A percentile compares a stretch with the other conserved stretches of the same genome.
These are phyloP conservation scores for Crepidotus variabilis DNA, from an alignment of 768 basidiomycete genomes.

Conservation along the genomic window DNA sequence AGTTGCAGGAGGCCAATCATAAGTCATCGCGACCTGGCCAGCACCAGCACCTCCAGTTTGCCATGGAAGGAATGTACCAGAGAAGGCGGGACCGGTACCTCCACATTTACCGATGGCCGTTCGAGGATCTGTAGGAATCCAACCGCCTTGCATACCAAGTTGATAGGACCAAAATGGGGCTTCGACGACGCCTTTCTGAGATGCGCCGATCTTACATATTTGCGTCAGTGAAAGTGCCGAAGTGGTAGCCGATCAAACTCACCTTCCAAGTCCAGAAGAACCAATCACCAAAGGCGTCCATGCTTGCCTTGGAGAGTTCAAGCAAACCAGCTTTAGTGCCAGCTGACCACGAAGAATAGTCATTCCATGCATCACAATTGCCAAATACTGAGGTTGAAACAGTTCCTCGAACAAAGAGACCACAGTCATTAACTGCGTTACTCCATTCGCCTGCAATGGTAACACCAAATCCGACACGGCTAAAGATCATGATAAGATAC, in stretches of 20 bases:
- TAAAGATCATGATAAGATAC: slow-evolving; percentile 15
- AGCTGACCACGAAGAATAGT: slow-evolving; percentile 55
- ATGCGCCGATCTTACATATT: slow-evolving; percentile 30
- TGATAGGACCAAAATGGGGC: slow-evolving; percentile 50
- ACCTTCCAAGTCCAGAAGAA: slow-evolving; percentile 58
- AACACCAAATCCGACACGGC: slow-evolving; percentile 57
- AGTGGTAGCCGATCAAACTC: not conserved
- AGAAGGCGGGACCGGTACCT: slow-evolving; percentile 29
- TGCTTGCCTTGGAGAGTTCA: slow-evolving; percentile 56
- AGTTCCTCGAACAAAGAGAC: slow-evolving; percentile 27
- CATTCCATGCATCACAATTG: slow-evolving; percentile 33
- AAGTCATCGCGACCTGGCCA: slow-evolving; percentile 45
- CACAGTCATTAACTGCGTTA: slow-evolving; percentile 66
- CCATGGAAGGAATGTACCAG: slow-evolving; percentile 53
- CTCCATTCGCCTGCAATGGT: slow-evolving; percentile 80
- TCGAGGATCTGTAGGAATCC: slow-evolving; percentile 52
- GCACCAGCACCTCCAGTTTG: slow-evolving; percentile 65
- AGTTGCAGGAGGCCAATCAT: slow-evolving; percentile 63
- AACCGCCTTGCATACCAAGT: slow-evolving; percentile 35
- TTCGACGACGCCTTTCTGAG: slow-evolving; percentile 32
- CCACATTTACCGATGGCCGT: slow-evolving; percentile 62
- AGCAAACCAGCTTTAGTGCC: slow-evolving; percentile 33
- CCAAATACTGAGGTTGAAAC: slow-evolving; percentile 22
- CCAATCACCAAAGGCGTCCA: slow-evolving; percentile 38
- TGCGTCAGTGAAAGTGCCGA: not conserved